Evolutionary conservation across 2,329 filamentous ascomycete genomes (phyloP), one percentile per base, ranked within the genome.

Genomic region (Ceratocystis lukuohia): DNA sequence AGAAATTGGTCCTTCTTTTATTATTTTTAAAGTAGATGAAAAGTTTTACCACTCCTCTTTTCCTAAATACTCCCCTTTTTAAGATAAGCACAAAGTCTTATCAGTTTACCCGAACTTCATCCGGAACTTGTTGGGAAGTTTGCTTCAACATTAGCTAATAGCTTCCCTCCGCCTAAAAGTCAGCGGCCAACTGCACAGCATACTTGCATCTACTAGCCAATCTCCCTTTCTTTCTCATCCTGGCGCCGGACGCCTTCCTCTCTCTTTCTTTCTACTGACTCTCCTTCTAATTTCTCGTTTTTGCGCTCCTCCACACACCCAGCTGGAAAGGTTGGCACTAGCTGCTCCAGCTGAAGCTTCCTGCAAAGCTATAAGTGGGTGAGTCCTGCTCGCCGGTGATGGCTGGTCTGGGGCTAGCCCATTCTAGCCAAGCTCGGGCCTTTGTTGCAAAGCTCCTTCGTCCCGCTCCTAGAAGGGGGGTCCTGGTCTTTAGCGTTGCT

Each of bases 301-400:
- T n/a, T 5, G 22, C 22, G 46, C 20, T 7, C 20, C 17, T 50
- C 15, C 46, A 33, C 53, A 59, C 53, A 28, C 53, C 53, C 53
- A 59, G 53, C 53, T 59, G 53, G 53, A 59, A 59, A 33, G 28
- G 53, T 59, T 59, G 53, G 53, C 53, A 59, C 53, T 59, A 59
- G 53, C 53, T 37, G 28, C 53, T 59, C 4, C 5, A 59, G 53
- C 53, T 59, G 53, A 59, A 59, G 53, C 53, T n/a, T 59, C 53
- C 53, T 59, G 15, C 53, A 25, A 41, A 33, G 5, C 15, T 59
- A 17, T 25, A 59, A 33, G 28, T 59, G 53, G 28, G 37, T 30
- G 53, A 37, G 53, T 59, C 3, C 28, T 53, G 48, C 53, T 59
- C 28, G 12, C 28, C 17, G 12, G 53, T 59, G 25, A 57, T 57